Evolutionary conservation across 768 basidiomycete genomes (phyloP), one percentile per base, ranked within the genome.

Genomic region (Agrocybe praecox): DNA sequence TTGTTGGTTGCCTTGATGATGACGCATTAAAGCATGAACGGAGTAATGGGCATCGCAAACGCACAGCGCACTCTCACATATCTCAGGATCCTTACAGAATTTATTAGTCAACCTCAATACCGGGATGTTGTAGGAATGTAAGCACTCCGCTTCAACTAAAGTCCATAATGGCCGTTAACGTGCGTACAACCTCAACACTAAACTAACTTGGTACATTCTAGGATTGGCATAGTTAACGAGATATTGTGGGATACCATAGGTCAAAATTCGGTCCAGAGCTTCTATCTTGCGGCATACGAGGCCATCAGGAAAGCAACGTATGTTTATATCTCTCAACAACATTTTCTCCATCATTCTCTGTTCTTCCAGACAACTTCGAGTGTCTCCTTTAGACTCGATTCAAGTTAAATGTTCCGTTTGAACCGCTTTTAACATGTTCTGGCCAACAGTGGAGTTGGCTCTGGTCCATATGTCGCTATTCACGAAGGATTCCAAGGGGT

Each of bases 1-100:
- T 33, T 26, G 26, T 55, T 49, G 18, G 24, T 52, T 56, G 40
- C 54, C 48, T 47, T 47, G 50, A 22, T 52, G 42, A 52, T 44
- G n/a, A n/a, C n/a, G 23, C 42, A 52, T 49, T 52, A n/a, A 46
- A 78, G 76, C 65, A 74, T 92, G 61, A 81, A 86, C 62, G 90
- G 91, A 53, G 85, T 89, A 51, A 96, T 96, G 94, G 94, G 94
- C 43, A 76, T 90, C 36, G 89, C 92, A 46, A 96, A 97, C 62
- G 93, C 90, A 10, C 89, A 96, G 64, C 84, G 95, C 26, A 83
- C 90, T 17, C 78, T 96, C 55, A 87, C 89, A 62, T 89, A 91
- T 67, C 86, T 95, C 65, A 84, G 92, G 26, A 86, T 88, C 59
- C 67, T 92, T 56, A 84, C 87, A 53, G 91, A 92, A 73, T 96